Evolutionary conservation across 1,284 basidiomycete species (phyloP).

Genomic region (Pseudozyma tsukubaensis): DNA sequence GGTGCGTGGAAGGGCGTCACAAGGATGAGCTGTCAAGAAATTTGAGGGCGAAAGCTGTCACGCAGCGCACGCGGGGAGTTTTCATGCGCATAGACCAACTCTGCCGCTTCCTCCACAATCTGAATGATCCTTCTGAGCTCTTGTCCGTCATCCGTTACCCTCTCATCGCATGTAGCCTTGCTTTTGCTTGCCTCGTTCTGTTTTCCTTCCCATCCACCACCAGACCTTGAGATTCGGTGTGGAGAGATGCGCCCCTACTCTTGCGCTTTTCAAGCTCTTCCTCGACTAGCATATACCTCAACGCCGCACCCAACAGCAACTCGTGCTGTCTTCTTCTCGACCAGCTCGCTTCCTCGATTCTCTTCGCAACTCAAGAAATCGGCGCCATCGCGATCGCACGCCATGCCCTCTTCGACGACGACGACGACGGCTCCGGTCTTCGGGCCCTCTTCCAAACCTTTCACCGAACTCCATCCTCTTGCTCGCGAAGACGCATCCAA

Average conservation of each 20-base stretch:
- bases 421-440: constrained; percentile 5
- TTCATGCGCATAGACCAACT: no score
- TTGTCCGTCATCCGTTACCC: not conserved
- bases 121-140: not conserved
- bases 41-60: no score
- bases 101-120: not conserved
- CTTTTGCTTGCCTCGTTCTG: not conserved
- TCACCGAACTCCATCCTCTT: constrained; percentile 10
- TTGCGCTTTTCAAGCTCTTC: not conserved
- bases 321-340: not conserved
- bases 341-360: not conserved
- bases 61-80: no score
- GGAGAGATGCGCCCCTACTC: not conserved
- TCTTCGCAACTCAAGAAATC: not conserved
- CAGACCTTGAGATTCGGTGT: no score
- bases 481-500: not conserved
- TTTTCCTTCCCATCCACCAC: not conserved
- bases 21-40: no score
- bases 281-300: no score
- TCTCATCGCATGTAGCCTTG: not conserved
- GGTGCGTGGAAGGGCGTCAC: no score
- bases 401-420: not conserved
- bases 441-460: not conserved
- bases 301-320: no score
- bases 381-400: not conserved